Base-by-base conservation (phyloP, 306 rosid species). In the Vigna mungo region DNA sequence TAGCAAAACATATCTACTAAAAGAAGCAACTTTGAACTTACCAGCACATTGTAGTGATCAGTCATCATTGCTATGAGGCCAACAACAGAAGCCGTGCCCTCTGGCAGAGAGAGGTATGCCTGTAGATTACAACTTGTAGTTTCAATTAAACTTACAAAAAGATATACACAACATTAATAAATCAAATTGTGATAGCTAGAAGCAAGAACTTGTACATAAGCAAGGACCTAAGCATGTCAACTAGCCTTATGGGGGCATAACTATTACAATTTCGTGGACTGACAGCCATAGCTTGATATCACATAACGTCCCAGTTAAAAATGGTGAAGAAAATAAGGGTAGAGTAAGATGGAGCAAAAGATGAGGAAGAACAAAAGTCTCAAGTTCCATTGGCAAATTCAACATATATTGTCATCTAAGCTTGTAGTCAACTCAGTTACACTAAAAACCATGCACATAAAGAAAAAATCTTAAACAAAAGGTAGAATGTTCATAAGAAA, bases 31-130 rank as follows among this genome's bases (percentile, higher is more conserved):
- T 55, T 37, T 49, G 53, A 55, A 76, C 89, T 83, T 82, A 92
- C 97, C 92, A 89, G 75, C 70, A 87, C 92, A 78, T 87, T 88
- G 84, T 90, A 92, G 83, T 92, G 93, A 76, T 86, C 83, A 4
- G 78, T 79, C 83, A 79, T 79, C 83, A 79, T 79, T 72, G 83
- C 83, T 39, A 72, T 52, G 63, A 92, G 91, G 80, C 96, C 97
- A 82, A 92, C 89, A 17, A 90, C 93, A 53, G 97, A 90, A 76
- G 97, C 96, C 27, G 89, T 83, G 43, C 97, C 97, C 79, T 92
- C 97, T 70, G 97, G 97, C 74, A 92, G 82, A 72, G 97, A 90
- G 69, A 92, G 83, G 86, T 92, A 92, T n/a, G 96, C 96, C 97
- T 92, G 88, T 32, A 79, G 81, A 86, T 80, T 48, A 80, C 58